These are phyloP conservation scores for Venturia asperata DNA, from an alignment of 2,329 filamentous ascomycete genomes.

Conservation along the genomic window DNA sequence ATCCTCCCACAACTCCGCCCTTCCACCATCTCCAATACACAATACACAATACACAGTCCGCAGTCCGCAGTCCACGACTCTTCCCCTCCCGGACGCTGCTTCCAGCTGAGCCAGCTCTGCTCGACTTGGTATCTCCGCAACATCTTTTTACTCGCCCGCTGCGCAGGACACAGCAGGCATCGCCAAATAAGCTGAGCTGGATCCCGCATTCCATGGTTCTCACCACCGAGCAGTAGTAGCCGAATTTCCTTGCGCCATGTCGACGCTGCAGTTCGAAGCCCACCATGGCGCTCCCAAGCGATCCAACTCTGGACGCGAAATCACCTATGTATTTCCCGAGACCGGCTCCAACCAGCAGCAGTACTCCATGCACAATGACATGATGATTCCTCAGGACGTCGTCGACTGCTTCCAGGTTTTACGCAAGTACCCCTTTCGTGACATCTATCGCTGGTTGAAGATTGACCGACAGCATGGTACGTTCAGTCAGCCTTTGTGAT, in stretches of 20 bases:
- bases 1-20: slow-evolving; percentile 7
- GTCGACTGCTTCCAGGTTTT: slow-evolving; percentile 15
- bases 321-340: slow-evolving; percentile 16
- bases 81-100: not conserved
- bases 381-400: slow-evolving; percentile 18
- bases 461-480: slow-evolving; percentile 20
- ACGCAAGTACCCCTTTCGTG: slow-evolving; percentile 13
- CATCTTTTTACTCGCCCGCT: slow-evolving; percentile 1
- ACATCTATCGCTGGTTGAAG: slow-evolving; percentile 19
- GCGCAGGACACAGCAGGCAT: not conserved
- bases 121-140: not conserved
- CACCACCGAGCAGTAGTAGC: not conserved
- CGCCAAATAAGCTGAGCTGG: not conserved
- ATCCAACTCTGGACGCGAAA: slow-evolving; percentile 16
- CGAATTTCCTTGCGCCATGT: not conserved
- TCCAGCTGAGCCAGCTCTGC: not conserved
- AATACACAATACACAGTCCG: too few relatives aligned
- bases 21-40: not conserved
- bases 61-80: too few relatives aligned
- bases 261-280: slow-evolving; percentile 15
- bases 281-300: slow-evolving; percentile 17
- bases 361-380: not conserved
- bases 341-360: not conserved
- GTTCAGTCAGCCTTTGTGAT: not conserved
- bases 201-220: slow-evolving; percentile 1